Percentiles rank a stretch among this genome's conserved stretches.
Conservation (phyloP, 805 yeast species). For the Pichia kluyveri region DNA sequence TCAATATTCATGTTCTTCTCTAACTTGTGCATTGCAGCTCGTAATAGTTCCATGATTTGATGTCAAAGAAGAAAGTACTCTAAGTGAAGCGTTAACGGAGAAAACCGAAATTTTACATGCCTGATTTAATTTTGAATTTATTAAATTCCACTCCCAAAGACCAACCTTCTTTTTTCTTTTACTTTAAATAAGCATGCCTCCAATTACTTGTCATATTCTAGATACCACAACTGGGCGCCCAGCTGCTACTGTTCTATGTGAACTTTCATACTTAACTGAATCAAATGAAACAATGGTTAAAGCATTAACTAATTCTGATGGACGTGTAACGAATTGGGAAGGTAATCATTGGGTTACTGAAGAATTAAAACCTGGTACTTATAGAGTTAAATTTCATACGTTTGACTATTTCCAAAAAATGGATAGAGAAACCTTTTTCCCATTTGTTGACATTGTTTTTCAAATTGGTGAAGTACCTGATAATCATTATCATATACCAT, state of each 20-base stretch:
- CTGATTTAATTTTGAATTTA: too few species aligned
- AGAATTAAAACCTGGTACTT: slow-evolving; percentile 48
- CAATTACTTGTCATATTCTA: slow-evolving; percentile 82
- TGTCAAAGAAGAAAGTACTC: too few species aligned
- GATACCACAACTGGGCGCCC: slow-evolving; percentile 83
- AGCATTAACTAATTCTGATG: slow-evolving; percentile 69
- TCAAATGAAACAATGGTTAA: slow-evolving; percentile 41
- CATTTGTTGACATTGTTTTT: slow-evolving; percentile 76
- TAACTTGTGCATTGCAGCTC: background rate
- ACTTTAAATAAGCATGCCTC: slow-evolving; percentile 20
- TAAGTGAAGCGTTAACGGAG: background rate
- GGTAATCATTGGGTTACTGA: slow-evolving; percentile 30
- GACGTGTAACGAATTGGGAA: slow-evolving; percentile 66
- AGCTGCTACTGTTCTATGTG: slow-evolving; percentile 66
- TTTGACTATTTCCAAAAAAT: slow-evolving; percentile 47
- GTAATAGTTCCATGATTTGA: background rate
- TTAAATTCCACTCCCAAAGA: too few species aligned
- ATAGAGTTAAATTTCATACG: slow-evolving; percentile 71
- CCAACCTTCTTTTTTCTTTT: background rate
- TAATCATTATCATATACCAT: slow-evolving; percentile 83
- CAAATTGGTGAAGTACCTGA: slow-evolving; percentile 59
- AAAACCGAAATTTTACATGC: background rate
- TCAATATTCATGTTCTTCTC: background rate
- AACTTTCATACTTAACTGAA: slow-evolving; percentile 34
- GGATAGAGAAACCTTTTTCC: slow-evolving; percentile 59